These are phyloP conservation scores for Nyctanthes arbortristis DNA, from an alignment of 257 asterid genomes.

Conservation along the genomic window DNA sequence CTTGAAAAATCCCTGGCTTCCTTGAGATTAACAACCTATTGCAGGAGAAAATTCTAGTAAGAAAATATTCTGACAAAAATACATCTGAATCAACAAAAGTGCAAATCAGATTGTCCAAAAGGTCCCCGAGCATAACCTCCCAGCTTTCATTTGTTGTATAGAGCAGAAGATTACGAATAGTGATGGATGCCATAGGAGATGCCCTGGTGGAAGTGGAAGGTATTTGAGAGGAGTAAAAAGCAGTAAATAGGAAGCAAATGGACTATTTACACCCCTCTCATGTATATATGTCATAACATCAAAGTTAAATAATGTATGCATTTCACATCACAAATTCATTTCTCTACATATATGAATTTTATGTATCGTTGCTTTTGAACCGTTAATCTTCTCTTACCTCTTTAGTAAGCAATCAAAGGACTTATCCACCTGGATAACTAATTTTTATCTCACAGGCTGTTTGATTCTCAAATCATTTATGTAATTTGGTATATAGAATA, in stretches of 20 bases:
- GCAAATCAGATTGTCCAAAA: constrained; percentile 16
- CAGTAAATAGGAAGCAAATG: constrained; percentile 19
- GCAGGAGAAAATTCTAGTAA: constrained; percentile 26
- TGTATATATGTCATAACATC: neutral
- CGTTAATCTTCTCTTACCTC: constrained; percentile 20
- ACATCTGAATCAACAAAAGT: constrained; percentile 19
- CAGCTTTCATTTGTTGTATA: constrained; percentile 91
- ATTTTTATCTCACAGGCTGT: constrained; percentile 10
- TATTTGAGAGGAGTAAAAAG: constrained; percentile 19
- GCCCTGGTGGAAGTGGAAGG: constrained; percentile 65
- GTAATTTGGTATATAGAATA: constrained; percentile 2
- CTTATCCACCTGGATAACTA: constrained; percentile 18
- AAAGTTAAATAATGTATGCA: neutral
- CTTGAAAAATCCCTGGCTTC: constrained; percentile 93
- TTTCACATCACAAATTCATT: neutral
- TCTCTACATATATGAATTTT: constrained; percentile 16
- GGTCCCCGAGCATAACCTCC: constrained; percentile 63
- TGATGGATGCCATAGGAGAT: constrained; percentile 97
- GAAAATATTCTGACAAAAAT: constrained; percentile 22
- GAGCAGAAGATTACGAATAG: constrained; percentile 85
- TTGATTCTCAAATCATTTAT: constrained; percentile 9
- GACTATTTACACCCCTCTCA: neutral
- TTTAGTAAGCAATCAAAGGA: constrained; percentile 18
- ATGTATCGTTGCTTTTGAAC: constrained; percentile 16
- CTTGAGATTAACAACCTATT: constrained; percentile 93